phyloP scores from a whole-genome alignment of 192 early-diverging fungal genomes.

The Dimargaris xerosporica region DNA sequence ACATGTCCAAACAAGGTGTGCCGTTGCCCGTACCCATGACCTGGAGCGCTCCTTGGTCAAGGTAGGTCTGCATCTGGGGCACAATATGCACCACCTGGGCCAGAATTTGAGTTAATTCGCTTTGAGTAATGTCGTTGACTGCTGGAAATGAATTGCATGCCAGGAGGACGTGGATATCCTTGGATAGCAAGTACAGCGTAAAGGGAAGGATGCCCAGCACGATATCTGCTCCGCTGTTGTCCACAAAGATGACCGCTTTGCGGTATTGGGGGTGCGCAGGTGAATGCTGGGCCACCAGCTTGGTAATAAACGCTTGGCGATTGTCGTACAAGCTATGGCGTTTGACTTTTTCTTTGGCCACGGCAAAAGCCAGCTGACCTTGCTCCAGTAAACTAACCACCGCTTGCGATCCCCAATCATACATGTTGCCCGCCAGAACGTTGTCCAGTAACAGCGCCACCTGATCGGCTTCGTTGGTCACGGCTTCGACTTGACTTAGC shows the following conservation, averaged over 20 bases:
- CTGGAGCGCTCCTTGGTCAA: constrained; percentile 20
- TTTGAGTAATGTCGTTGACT: constrained; percentile 64
- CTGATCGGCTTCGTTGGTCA: constrained; percentile 16
- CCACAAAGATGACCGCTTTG: constrained; percentile 61
- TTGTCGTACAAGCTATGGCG: constrained; percentile 30
- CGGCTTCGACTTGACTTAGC: constrained; percentile 30
- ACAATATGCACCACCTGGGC: constrained; percentile 26
- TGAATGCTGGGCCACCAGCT: constrained; percentile 13
- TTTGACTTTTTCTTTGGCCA: constrained; percentile 27
- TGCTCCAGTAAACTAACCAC: constrained; percentile 38
- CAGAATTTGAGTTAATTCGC: constrained; percentile 40
- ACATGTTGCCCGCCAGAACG: constrained; percentile 72
- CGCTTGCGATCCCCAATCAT: constrained; percentile 57
- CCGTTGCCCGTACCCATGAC: constrained; percentile 53
- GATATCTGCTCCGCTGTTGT: constrained; percentile 72
- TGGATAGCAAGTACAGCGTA: constrained; percentile 39
- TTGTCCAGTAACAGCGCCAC: constrained; percentile 41
- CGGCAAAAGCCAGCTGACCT: constrained; percentile 41
- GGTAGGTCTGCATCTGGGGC: constrained; percentile 18
- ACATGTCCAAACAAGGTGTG: constrained; percentile 56
- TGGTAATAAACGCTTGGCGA: constrained; percentile 23
- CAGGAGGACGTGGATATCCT: constrained; percentile 41
- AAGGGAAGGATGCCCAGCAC: constrained; percentile 65
- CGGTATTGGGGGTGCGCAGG: constrained; percentile 18
- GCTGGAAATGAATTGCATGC: constrained; percentile 62